These are phyloP conservation scores for Pezicula radicicola DNA, from an alignment of 2,329 filamentous ascomycete species.

Conservation along the genomic window DNA sequence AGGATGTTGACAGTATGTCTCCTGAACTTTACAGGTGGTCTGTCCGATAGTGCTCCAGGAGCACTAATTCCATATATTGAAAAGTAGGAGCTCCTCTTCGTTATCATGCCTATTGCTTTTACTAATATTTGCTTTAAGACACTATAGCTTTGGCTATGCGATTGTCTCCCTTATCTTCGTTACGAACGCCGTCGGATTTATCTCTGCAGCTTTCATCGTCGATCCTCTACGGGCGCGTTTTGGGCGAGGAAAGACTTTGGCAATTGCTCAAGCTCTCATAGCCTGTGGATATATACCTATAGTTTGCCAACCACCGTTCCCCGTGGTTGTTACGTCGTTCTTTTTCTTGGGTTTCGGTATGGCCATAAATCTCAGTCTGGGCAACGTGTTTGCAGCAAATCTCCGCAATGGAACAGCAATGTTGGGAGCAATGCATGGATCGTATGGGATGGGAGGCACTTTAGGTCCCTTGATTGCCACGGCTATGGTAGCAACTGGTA, in stretches of 20 bases:
- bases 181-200: slow-evolving; percentile 73
- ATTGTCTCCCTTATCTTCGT: slow-evolving; percentile 81
- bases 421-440: slow-evolving; percentile 64
- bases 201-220: slow-evolving; percentile 66
- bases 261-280: slow-evolving; percentile 55
- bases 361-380: slow-evolving; percentile 53
- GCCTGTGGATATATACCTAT: slow-evolving; percentile 62
- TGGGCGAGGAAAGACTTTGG: slow-evolving; percentile 63
- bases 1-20: slow-evolving; percentile 62
- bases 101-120: neutral
- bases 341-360: slow-evolving; percentile 62
- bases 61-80: slow-evolving; percentile 82
- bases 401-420: slow-evolving; percentile 50
- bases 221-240: slow-evolving; percentile 59
- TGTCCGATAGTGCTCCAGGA: slow-evolving; percentile 74
- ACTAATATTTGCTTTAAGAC: slow-evolving; percentile 29
- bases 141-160: slow-evolving; percentile 74
- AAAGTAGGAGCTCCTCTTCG: slow-evolving; percentile 33
- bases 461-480: slow-evolving; percentile 72
- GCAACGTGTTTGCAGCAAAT: slow-evolving; percentile 57
- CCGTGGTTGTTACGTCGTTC: slow-evolving; percentile 63
- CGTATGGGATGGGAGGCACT: slow-evolving; percentile 63
- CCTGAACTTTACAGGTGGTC: slow-evolving; percentile 64
- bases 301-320: slow-evolving; percentile 66
- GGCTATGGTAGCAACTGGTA: slow-evolving; percentile 58